Conservation (phyloP, 768 basidiomycete species). For the Collybiopsis luxurians region DNA sequence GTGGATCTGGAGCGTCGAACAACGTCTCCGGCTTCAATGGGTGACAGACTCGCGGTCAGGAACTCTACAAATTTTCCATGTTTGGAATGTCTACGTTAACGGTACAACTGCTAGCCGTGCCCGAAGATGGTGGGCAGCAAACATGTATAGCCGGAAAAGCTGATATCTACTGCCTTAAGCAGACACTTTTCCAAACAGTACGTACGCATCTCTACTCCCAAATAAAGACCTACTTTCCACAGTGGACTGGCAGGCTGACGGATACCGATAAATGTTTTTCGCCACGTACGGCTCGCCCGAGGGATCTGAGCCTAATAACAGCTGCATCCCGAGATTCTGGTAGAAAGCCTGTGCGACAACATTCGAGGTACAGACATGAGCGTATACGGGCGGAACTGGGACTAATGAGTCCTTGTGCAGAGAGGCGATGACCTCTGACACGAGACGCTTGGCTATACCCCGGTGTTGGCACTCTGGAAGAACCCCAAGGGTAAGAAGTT, state of each 20-base stretch:
- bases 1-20: too few relatives aligned
- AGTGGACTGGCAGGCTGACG: slow-evolving; percentile 18
- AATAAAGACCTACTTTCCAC: slow-evolving; percentile 29
- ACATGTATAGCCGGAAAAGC: too few relatives aligned
- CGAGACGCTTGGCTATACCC: slow-evolving; percentile 42
- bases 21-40: too few relatives aligned
- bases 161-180: slow-evolving; percentile 14
- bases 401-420: slow-evolving; percentile 16
- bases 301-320: neutral
- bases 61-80: too few relatives aligned
- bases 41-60: too few relatives aligned
- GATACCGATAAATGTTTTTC: slow-evolving; percentile 3
- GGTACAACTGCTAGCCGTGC: too few relatives aligned
- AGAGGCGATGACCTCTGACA: slow-evolving; percentile 27
- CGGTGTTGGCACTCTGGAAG: slow-evolving; percentile 39
- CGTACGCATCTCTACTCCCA: slow-evolving; percentile 40
- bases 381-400: slow-evolving; percentile 30
- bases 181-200: slow-evolving; percentile 34
- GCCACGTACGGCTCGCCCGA: slow-evolving; percentile 7
- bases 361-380: slow-evolving; percentile 46
- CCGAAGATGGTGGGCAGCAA: too few relatives aligned
- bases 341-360: slow-evolving; percentile 40
- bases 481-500: slow-evolving; percentile 53
- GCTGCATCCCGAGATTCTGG: slow-evolving; percentile 36
- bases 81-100: too few relatives aligned